Conservation (phyloP, 148 eudicot genomes). For the Drosera capensis region DNA sequence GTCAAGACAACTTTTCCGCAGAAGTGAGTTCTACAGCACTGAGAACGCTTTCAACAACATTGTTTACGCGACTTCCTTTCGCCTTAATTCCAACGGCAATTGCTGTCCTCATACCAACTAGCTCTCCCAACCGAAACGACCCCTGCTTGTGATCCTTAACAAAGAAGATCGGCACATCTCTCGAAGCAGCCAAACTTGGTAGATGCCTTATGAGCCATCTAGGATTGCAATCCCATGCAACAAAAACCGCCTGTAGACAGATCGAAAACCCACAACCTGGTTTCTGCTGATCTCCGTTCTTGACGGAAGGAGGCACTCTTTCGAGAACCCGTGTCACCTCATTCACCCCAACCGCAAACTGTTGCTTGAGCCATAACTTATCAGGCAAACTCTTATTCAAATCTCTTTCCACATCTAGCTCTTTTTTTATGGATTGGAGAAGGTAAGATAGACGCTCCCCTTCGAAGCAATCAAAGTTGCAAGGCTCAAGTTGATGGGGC, state of each 20-base stretch:
- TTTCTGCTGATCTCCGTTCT: not conserved
- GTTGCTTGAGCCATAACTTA: conserved; percentile 71
- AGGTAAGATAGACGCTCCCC: not conserved
- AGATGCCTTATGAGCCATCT: conserved; percentile 72
- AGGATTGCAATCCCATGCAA: conserved; percentile 78
- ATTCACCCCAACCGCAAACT: conserved; percentile 69
- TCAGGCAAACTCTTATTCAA: conserved; percentile 30
- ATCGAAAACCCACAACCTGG: conserved; percentile 4
- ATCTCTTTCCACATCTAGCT: conserved; percentile 33
- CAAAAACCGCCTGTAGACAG: conserved; percentile 45
- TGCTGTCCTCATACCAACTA: conserved; percentile 61
- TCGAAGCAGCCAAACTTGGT: conserved; percentile 55
- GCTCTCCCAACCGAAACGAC: conserved; percentile 63
- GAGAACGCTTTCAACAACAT: conserved; percentile 24
- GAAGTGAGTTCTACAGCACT: conserved; percentile 2
- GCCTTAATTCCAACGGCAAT: conserved; percentile 74
- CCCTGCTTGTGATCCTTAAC: conserved; percentile 66
- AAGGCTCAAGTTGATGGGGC: too few species aligned
- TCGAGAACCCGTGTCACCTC: conserved; percentile 85
- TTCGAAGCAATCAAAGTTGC: not conserved
- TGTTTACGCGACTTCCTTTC: conserved; percentile 39
- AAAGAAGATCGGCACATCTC: conserved; percentile 50
- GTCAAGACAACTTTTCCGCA: conserved; percentile 1
- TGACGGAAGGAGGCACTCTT: conserved; percentile 27
- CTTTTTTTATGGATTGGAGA: conserved; percentile 13